Evolutionary conservation across 345 rosid species (phyloP).

Genomic region (Salix purpurea): DNA sequence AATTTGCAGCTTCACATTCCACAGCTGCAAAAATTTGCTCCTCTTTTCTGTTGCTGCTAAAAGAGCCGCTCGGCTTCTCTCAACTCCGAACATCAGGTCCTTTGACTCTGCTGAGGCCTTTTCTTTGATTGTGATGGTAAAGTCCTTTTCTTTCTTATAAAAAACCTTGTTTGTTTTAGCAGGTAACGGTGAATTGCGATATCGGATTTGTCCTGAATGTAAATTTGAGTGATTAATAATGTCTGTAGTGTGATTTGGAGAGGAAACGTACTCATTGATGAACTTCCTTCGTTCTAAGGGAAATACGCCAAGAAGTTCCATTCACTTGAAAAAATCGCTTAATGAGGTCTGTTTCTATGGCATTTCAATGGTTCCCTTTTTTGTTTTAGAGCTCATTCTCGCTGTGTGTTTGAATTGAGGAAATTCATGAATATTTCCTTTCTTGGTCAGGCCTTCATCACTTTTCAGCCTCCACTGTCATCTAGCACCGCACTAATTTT

Average conservation of each 20-base stretch:
- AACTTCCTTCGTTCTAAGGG: constrained; percentile 84
- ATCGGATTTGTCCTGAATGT: constrained; percentile 47
- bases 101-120: constrained; percentile 63
- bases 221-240: constrained; percentile 4
- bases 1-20: not conserved
- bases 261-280: constrained; percentile 67
- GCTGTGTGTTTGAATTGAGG: not conserved
- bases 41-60: not conserved
- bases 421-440: not conserved
- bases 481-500: not conserved
- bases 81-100: constrained; percentile 28
- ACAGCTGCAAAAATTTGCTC: not conserved
- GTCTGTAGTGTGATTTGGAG: constrained; percentile 82
- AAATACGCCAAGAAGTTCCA: constrained; percentile 63
- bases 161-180: not conserved
- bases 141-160: too few relatives aligned
- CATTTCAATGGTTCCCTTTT: not conserved
- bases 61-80: constrained; percentile 39
- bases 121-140: constrained; percentile 71
- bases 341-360: constrained; percentile 42
- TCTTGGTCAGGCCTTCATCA: not conserved
- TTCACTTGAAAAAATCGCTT: constrained; percentile 69
- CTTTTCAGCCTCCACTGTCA: not conserved
- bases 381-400: not conserved
- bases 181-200: not conserved